Conservation (phyloP, 345 rosid genomes). For the Arabidopsis thaliana region DNA sequence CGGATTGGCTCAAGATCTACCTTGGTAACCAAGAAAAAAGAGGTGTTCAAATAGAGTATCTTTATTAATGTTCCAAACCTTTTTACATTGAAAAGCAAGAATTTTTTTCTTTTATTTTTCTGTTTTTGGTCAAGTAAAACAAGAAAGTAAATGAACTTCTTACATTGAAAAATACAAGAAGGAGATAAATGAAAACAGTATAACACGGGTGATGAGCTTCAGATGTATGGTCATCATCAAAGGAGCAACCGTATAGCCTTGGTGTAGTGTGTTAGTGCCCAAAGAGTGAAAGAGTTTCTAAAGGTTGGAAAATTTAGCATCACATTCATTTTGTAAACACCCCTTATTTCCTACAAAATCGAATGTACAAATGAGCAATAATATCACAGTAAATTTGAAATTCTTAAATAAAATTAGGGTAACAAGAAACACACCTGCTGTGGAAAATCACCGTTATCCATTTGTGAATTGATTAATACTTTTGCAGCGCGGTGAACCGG, state of each 20-base stretch:
- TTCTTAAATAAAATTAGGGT: neutral
- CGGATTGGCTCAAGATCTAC: no score
- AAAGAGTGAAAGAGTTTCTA: neutral
- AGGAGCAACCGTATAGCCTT: slow-evolving; percentile 20
- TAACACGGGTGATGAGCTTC: neutral
- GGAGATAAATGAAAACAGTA: no score
- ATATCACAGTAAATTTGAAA: neutral
- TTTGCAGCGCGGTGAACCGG: slow-evolving; percentile 33
- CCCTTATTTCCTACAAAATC: neutral
- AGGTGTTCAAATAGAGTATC: no score
- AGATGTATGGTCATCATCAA: neutral
- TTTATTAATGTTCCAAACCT: no score
- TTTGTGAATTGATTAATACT: slow-evolving; percentile 24
- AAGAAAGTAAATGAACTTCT: no score
- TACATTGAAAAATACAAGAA: no score
- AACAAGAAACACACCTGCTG: slow-evolving; percentile 22
- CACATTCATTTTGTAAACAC: neutral
- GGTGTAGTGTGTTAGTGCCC: neutral
- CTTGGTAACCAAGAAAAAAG: no score
- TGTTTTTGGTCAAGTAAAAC: no score
- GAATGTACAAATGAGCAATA: neutral
- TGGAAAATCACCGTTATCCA: slow-evolving; percentile 36
- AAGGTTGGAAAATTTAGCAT: neutral
- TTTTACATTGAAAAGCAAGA: no score
- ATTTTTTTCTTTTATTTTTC: no score